phyloP scores from a whole-genome alignment of 2,329 filamentous ascomycete genomes.

The Aspergillus glaucus region DNA sequence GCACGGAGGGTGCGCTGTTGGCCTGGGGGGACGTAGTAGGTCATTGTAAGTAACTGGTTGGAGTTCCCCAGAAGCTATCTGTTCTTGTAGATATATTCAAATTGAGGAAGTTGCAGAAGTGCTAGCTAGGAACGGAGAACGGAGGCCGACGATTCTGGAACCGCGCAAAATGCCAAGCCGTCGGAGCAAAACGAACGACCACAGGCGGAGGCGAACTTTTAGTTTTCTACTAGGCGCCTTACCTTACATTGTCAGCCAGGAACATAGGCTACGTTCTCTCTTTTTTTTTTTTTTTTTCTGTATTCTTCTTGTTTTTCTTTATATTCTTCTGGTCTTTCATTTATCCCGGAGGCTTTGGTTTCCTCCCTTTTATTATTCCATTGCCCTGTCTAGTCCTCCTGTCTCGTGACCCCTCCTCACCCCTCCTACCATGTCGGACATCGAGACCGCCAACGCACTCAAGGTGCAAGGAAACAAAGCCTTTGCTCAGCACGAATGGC shows the following conservation, averaged over 20 bases:
- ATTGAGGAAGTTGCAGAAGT: not conserved
- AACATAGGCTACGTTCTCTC: not conserved
- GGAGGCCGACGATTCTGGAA: slow-evolving; percentile 20
- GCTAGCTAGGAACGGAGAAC: slow-evolving; percentile 1
- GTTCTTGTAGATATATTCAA: not conserved
- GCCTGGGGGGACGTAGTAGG: slow-evolving; percentile 63
- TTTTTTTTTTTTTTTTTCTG: not conserved
- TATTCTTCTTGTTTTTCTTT: not conserved
- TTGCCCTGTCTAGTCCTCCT: slow-evolving; percentile 6
- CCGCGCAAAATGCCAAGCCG: slow-evolving; percentile 25
- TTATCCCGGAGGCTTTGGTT: not conserved
- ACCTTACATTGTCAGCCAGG: too few species aligned
- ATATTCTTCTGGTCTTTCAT: slow-evolving; percentile 1
- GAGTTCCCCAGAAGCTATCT: not conserved
- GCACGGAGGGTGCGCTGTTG: slow-evolving; percentile 85
- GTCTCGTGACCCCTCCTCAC: slow-evolving; percentile 8
- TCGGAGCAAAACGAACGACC: slow-evolving; percentile 11
- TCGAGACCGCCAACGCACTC: slow-evolving; percentile 68
- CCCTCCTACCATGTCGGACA: slow-evolving; percentile 31
- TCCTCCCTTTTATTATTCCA: too few species aligned
- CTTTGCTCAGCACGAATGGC: slow-evolving; percentile 83
- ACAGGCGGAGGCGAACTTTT: not conserved
- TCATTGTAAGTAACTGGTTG: slow-evolving; percentile 21
- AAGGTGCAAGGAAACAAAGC: slow-evolving; percentile 95
- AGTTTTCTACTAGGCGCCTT: too few species aligned